These are phyloP conservation scores for Solanum megistacrolobum DNA, from an alignment of 257 asterid species.

Conservation along the genomic window DNA sequence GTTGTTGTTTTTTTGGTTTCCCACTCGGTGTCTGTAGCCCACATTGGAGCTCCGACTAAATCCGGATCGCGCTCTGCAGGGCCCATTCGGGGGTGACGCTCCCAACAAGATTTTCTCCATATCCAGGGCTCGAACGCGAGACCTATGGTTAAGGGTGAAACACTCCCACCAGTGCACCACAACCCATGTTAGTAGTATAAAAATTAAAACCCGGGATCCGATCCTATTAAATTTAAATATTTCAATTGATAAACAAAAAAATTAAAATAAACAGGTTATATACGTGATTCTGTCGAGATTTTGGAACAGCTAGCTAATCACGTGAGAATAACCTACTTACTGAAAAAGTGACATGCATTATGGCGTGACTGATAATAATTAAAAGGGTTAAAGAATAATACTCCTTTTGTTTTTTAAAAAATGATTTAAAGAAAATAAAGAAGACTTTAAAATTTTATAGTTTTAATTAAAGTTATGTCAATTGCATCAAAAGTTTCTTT, in stretches of 20 bases:
- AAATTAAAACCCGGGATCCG: not conserved
- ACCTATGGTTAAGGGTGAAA: too few species aligned
- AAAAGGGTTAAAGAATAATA: not conserved
- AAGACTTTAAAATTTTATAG: too few species aligned
- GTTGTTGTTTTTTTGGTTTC: not conserved
- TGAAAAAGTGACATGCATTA: not conserved
- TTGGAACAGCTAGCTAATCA: not conserved
- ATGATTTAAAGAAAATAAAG: too few species aligned
- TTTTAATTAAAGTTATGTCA: too few species aligned
- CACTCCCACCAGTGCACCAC: too few species aligned
- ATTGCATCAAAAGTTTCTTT: rapidly evolving
- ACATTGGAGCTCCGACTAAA: too few species aligned
- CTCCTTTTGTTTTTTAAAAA: not conserved
- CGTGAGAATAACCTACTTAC: not conserved
- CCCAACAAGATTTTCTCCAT: too few species aligned
- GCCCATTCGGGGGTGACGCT: too few species aligned
- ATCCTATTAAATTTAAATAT: not conserved
- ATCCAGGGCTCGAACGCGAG: too few species aligned
- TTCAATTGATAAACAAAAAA: not conserved
- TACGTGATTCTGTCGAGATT: not conserved
- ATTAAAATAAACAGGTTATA: not conserved
- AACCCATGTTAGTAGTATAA: not conserved
- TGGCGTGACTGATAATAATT: not conserved
- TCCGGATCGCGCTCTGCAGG: too few species aligned
- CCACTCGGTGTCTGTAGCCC: too few species aligned